Percentiles rank a stretch among this genome's conserved stretches.
Evolutionary conservation across 257 asterid species (phyloP).

Genomic region (Solanum lycopersicoides): DNA sequence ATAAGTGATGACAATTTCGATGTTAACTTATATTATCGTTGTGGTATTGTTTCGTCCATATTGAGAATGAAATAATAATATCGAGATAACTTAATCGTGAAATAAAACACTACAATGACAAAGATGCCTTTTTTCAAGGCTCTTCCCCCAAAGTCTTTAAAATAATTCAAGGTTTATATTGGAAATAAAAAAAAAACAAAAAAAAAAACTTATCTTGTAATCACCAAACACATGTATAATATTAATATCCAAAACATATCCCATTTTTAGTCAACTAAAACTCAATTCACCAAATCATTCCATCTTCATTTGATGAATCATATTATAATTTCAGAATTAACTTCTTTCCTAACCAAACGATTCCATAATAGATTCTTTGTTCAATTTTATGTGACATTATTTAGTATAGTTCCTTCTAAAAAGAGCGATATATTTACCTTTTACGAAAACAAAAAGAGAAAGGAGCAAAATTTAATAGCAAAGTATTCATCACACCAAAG

Average conservation of each 20-base stretch:
- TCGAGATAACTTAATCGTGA: neutral
- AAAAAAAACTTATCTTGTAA: neutral
- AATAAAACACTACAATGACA: neutral
- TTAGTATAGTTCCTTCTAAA: neutral
- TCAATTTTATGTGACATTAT: neutral
- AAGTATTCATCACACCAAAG: neutral
- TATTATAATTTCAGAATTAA: neutral
- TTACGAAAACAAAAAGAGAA: neutral
- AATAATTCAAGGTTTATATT: neutral
- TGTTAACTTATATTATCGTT: neutral
- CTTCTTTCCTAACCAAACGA: neutral
- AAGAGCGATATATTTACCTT: neutral
- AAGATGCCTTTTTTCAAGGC: neutral
- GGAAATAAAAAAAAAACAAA: neutral
- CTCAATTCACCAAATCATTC: neutral
- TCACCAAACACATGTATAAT: neutral
- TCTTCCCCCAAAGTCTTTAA: neutral
- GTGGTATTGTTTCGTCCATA: no score
- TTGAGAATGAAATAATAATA: no score
- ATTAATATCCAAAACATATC: neutral
- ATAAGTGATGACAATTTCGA: neutral
- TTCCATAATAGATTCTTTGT: fast-evolving
- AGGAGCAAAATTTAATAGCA: neutral
- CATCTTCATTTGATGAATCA: neutral
- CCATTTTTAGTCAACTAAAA: neutral